These are phyloP conservation scores for Microbotryum intermedium DNA, from an alignment of 1,284 basidiomycete species.

Conservation along the genomic window DNA sequence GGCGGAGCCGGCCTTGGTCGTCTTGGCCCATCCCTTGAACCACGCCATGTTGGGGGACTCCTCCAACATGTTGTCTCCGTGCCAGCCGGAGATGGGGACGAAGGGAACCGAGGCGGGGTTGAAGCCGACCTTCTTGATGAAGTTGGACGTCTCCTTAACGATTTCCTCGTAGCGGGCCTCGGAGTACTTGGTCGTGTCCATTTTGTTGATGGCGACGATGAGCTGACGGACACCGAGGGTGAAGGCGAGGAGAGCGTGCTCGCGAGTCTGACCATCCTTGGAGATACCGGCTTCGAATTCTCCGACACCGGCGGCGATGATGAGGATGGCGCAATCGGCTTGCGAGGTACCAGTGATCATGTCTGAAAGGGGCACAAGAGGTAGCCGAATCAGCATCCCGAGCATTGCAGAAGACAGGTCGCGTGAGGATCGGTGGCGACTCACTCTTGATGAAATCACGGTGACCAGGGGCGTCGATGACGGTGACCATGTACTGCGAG, in stretches of 20 bases:
- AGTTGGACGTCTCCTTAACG: slow-evolving; percentile 95
- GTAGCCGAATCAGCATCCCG: slow-evolving; percentile 11
- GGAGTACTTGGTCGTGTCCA: slow-evolving; percentile 90
- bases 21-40: slow-evolving; percentile 99
- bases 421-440: neutral
- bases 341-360: slow-evolving; percentile 99
- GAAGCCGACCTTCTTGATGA: slow-evolving; percentile 99
- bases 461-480: slow-evolving; percentile 98
- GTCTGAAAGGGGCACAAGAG: slow-evolving; percentile 46
- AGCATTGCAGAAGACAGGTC: slow-evolving; percentile 30
- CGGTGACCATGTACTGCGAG: slow-evolving; percentile 51
- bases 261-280: slow-evolving; percentile 99
- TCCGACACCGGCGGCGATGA: slow-evolving; percentile 98
- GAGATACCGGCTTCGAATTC: slow-evolving; percentile 99
- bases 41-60: slow-evolving; percentile 92
- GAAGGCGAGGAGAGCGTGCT: slow-evolving; percentile 99
- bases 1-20: slow-evolving; percentile 81
- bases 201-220: slow-evolving; percentile 99
- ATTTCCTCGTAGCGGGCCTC: slow-evolving; percentile 99
- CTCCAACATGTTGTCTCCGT: slow-evolving; percentile 99
- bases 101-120: slow-evolving; percentile 98
- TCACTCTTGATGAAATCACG: slow-evolving; percentile 99
- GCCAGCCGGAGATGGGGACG: slow-evolving; percentile 99
- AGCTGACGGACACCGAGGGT: slow-evolving; percentile 99
- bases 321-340: slow-evolving; percentile 98